phyloP scores from a whole-genome alignment of 345 rosid species.

The Tarenaya hassleriana region DNA sequence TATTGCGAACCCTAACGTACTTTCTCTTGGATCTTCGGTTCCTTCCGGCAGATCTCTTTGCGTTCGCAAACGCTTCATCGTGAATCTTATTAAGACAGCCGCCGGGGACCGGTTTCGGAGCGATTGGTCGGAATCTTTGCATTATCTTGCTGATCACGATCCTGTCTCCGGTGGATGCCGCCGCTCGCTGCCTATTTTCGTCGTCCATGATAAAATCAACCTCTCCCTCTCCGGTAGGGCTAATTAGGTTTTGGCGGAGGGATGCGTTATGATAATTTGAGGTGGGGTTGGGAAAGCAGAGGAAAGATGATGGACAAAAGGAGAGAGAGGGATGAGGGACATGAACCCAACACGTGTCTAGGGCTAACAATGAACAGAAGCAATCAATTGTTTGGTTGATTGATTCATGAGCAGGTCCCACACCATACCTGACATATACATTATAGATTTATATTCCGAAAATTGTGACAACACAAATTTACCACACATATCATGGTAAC shows the following conservation, averaged over 20 bases:
- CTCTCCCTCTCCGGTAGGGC: background rate
- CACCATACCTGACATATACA: slow-evolving; percentile 18
- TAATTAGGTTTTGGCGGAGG: background rate
- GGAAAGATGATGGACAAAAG: slow-evolving; percentile 17
- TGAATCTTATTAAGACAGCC: background rate
- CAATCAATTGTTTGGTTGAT: slow-evolving; percentile 21
- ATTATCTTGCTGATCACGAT: slow-evolving; percentile 46
- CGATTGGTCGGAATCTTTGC: slow-evolving; percentile 79
- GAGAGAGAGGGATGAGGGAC: slow-evolving; percentile 4
- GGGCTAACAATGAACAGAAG: slow-evolving; percentile 20
- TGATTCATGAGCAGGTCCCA: slow-evolving; percentile 27
- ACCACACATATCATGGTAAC: too few species aligned
- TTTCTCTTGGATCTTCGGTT: slow-evolving; percentile 50
- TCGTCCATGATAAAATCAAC: slow-evolving; percentile 23
- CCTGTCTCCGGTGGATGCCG: slow-evolving; percentile 31
- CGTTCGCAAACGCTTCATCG: slow-evolving; percentile 17
- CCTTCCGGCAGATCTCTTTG: slow-evolving; percentile 27
- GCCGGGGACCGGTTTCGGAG: slow-evolving; percentile 5
- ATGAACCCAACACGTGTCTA: slow-evolving; percentile 44
- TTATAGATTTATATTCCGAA: background rate
- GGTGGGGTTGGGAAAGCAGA: slow-evolving; percentile 10
- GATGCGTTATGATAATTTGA: background rate
- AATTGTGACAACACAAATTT: too few species aligned
- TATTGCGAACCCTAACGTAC: slow-evolving; percentile 63
- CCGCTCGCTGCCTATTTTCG: slow-evolving; percentile 20